These are phyloP conservation scores for Prinsepia uniflora DNA, from an alignment of 306 rosid species.

Conservation along the genomic window DNA sequence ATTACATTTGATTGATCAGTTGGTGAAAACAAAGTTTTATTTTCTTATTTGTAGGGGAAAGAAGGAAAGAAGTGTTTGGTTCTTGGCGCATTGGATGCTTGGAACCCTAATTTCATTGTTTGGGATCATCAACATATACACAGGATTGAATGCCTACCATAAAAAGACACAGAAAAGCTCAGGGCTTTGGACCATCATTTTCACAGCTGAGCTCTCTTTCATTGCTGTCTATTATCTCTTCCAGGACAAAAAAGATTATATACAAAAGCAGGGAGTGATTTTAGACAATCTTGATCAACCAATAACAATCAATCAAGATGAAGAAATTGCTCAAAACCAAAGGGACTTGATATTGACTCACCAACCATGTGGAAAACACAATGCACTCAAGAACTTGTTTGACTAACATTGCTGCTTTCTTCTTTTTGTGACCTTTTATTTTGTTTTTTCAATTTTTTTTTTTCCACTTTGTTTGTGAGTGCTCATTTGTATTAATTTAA, in stretches of 20 bases:
- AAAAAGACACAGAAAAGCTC: conserved; percentile 63
- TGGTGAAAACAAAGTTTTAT: not conserved
- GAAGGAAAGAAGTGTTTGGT: conserved; percentile 77
- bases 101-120: conserved; percentile 66
- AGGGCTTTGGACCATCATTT: conserved; percentile 70
- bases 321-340: conserved; percentile 42
- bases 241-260: conserved; percentile 80
- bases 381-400: conserved; percentile 87
- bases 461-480: conserved; percentile 6
- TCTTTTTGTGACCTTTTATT: not conserved
- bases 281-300: conserved; percentile 27
- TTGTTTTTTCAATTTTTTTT: conserved; percentile 3
- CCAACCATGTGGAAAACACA: conserved; percentile 59
- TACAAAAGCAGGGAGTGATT: conserved; percentile 70
- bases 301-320: conserved; percentile 27
- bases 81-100: conserved; percentile 74
- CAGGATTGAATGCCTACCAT: conserved; percentile 72
- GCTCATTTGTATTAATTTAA: conserved; percentile 13
- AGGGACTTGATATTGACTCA: conserved; percentile 53
- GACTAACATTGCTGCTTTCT: conserved; percentile 36
- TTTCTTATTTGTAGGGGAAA: conserved; percentile 50
- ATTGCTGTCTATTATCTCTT: conserved; percentile 63
- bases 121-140: conserved; percentile 80
- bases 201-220: conserved; percentile 65
- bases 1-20: not conserved